phyloP scores from a whole-genome alignment of 768 basidiomycete genomes.

The Rhodosporidiobolus sp. region DNA sequence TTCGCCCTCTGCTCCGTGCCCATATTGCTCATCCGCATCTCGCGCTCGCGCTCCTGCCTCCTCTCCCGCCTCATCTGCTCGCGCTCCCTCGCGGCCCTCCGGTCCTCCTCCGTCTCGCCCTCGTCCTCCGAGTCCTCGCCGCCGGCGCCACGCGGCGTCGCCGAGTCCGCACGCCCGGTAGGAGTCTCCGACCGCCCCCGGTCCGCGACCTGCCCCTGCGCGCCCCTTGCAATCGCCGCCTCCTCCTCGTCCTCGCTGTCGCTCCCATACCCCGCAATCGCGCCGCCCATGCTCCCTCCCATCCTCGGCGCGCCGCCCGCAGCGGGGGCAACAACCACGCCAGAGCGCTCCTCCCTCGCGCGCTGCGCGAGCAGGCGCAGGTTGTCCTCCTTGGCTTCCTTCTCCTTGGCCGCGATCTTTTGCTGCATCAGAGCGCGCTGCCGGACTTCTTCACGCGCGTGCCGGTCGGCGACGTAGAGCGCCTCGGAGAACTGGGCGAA shows the following conservation, averaged over 20 bases:
- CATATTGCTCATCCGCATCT: slow-evolving; percentile 99
- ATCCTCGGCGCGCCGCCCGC: slow-evolving; percentile 56
- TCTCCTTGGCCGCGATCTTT: slow-evolving; percentile 97
- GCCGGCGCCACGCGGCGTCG: neutral
- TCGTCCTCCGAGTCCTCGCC: slow-evolving; percentile 4
- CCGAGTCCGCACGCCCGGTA: too few species aligned
- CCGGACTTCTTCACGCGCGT: slow-evolving; percentile 95
- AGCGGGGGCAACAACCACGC: slow-evolving; percentile 56
- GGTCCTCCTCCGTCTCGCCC: slow-evolving; percentile 49
- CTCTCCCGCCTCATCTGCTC: slow-evolving; percentile 90
- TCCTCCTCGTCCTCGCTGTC: slow-evolving; percentile 60
- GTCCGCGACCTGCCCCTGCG: slow-evolving; percentile 14
- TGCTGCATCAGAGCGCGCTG: slow-evolving; percentile 97
- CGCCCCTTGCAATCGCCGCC: slow-evolving; percentile 43
- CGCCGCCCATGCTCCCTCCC: slow-evolving; percentile 78
- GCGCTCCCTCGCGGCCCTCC: slow-evolving; percentile 73
- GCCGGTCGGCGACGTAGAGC: slow-evolving; percentile 88
- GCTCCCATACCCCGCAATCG: slow-evolving; percentile 66
- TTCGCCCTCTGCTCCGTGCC: slow-evolving; percentile 94
- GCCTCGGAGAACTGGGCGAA: slow-evolving; percentile 99
- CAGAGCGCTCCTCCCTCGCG: slow-evolving; percentile 88
- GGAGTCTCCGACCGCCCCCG: neutral
- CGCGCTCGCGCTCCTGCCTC: slow-evolving; percentile 86
- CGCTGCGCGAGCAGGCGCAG: slow-evolving; percentile 89
- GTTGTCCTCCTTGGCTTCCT: slow-evolving; percentile 93